These are phyloP conservation scores for Pseudotsuga menziesii DNA, from an alignment of 75 land plant genomes.

Conservation along the genomic window DNA sequence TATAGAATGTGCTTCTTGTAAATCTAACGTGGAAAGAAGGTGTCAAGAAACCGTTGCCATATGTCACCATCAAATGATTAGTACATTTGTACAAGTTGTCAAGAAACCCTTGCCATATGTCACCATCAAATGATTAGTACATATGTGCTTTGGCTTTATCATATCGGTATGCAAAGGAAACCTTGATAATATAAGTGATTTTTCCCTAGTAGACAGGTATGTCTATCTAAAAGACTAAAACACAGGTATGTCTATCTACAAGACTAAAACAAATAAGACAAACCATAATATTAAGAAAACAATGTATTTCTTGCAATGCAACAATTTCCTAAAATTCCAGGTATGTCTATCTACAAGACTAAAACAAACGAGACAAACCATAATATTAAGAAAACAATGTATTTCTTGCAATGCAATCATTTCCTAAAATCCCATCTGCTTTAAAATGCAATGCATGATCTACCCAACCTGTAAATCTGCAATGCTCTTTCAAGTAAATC, in stretches of 20 bases:
- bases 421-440: neutral
- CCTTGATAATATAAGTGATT: no score
- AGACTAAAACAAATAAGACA: neutral
- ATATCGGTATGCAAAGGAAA: neutral
- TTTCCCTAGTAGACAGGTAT: no score
- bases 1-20: neutral
- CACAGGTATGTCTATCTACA: neutral
- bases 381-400: neutral
- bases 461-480: slow-evolving; percentile 70
- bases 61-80: neutral
- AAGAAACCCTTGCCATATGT: neutral
- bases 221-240: no score
- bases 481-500: slow-evolving; percentile 76
- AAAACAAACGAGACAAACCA: neutral
- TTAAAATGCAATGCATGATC: neutral
- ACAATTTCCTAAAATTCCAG: neutral
- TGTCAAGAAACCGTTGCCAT: neutral
- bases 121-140: neutral
- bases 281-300: neutral
- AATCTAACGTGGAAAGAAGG: no score
- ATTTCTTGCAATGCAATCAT: neutral
- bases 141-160: neutral
- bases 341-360: neutral
- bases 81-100: neutral
- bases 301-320: neutral